Percentiles rank a stretch among this genome's conserved stretches.
Conservation (phyloP, 2,329 filamentous ascomycete species). For the Pestalotiopsis sp. region DNA sequence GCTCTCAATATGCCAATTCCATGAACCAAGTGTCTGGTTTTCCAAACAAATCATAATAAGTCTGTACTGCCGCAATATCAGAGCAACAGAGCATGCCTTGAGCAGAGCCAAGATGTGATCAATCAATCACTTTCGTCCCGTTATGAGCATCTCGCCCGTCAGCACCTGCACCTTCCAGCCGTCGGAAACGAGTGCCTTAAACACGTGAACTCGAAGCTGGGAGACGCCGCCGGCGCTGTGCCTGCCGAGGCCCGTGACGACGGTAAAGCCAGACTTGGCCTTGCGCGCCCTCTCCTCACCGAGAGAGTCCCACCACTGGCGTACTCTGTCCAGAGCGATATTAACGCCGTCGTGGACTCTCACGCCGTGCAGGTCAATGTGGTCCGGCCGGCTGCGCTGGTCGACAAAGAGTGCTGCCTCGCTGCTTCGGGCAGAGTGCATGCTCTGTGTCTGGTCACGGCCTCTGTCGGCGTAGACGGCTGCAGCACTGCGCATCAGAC, state of each 20-base stretch:
- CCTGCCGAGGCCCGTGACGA: conserved; percentile 80
- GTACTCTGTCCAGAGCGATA: conserved; percentile 70
- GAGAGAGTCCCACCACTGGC: conserved; percentile 75
- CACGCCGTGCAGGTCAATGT: conserved; percentile 82
- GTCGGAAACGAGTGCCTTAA: conserved; percentile 71
- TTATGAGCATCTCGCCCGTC: conserved; percentile 71
- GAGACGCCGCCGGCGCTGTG: conserved; percentile 80
- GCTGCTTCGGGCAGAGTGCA: conserved; percentile 61
- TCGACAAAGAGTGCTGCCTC: conserved; percentile 74
- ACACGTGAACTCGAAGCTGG: conserved; percentile 79
- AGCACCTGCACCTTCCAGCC: conserved; percentile 82
- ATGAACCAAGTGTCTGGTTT: background rate
- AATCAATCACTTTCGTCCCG: conserved; percentile 50
- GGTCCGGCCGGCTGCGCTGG: conserved; percentile 60
- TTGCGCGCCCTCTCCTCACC: conserved; percentile 63
- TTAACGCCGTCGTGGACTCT: conserved; percentile 78
- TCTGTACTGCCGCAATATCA: background rate
- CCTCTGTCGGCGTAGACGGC: conserved; percentile 75
- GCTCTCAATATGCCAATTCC: background rate
- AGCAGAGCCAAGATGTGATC: conserved; percentile 16
- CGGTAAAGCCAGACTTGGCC: conserved; percentile 62
- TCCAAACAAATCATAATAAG: background rate
- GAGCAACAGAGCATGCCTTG: background rate
- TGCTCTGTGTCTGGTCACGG: conserved; percentile 62
- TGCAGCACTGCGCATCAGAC: conserved; percentile 74